Conservation (phyloP, 139 green algal species). For the Mychonastes homosphaera region DNA sequence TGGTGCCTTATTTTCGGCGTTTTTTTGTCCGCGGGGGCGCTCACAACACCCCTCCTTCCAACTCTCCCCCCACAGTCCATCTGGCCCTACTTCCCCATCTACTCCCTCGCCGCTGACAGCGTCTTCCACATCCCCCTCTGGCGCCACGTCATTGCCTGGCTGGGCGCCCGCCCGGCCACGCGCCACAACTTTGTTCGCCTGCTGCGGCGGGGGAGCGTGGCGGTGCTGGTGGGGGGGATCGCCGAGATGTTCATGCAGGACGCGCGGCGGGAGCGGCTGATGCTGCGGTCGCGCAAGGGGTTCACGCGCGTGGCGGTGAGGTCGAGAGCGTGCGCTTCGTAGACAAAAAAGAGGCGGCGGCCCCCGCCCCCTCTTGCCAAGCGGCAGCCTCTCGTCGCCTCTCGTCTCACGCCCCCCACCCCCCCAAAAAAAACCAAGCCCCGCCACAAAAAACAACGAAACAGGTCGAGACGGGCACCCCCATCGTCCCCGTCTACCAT, state of each 20-base stretch:
- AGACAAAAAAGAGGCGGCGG: too few species aligned
- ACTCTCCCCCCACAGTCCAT: constrained; percentile 23
- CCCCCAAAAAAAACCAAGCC: too few species aligned
- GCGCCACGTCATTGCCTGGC: neutral
- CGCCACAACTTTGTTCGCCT: constrained; percentile 18
- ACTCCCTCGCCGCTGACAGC: constrained; percentile 24
- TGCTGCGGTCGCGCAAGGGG: constrained; percentile 26
- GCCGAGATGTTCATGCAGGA: constrained; percentile 28
- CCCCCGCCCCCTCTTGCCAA: too few species aligned
- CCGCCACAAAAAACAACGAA: too few species aligned
- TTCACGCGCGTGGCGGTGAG: constrained; percentile 29
- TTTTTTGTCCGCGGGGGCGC: too few species aligned
- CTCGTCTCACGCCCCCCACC: too few species aligned
- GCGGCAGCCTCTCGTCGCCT: too few species aligned
- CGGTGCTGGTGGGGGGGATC: constrained; percentile 36
- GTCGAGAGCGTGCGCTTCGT: too few species aligned
- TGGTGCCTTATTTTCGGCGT: too few species aligned
- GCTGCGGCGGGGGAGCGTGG: constrained; percentile 17
- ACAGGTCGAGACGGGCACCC: too few species aligned
- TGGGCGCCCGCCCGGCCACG: neutral
- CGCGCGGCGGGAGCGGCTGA: constrained; percentile 22
- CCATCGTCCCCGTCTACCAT: constrained; percentile 33
- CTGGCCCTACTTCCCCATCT: constrained; percentile 38
- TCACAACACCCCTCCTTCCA: too few species aligned
- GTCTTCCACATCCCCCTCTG: constrained; percentile 32